Conservation (phyloP, 1,284 basidiomycete genomes). For the Sporisorium exsertum region DNA sequence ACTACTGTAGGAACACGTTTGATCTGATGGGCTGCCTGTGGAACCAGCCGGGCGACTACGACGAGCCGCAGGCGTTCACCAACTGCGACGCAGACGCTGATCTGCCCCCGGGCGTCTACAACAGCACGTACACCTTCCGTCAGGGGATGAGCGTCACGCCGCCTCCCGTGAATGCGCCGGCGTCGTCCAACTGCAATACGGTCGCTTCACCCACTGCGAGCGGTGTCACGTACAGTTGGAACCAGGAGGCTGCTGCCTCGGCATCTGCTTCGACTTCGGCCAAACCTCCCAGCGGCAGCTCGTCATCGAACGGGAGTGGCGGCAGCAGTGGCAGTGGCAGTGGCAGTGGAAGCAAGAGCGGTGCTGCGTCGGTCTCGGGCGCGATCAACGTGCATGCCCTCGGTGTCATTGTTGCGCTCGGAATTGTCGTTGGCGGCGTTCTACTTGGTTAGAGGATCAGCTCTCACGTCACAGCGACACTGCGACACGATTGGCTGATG, state of each 20-base stretch:
- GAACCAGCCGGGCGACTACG: slow-evolving; percentile 56
- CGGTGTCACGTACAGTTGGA: slow-evolving; percentile 64
- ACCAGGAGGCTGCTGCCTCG: slow-evolving; percentile 36
- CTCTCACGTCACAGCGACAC: not conserved
- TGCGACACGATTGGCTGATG: not conserved
- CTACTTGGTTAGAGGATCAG: slow-evolving; percentile 11
- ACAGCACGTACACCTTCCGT: slow-evolving; percentile 56
- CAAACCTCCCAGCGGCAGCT: slow-evolving; percentile 3
- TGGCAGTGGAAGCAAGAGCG: slow-evolving; percentile 21
- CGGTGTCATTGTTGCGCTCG: slow-evolving; percentile 19
- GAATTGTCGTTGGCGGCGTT: slow-evolving; percentile 20
- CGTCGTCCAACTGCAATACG: slow-evolving; percentile 54
- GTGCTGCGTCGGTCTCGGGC: slow-evolving; percentile 14
- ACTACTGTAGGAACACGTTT: slow-evolving; percentile 59
- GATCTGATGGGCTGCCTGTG: slow-evolving; percentile 62
- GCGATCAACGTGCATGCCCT: slow-evolving; percentile 15
- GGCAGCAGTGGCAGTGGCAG: not conserved
- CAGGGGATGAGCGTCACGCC: slow-evolving; percentile 59
- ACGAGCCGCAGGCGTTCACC: slow-evolving; percentile 53
- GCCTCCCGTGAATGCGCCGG: slow-evolving; percentile 46
- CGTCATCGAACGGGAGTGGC: slow-evolving; percentile 5
- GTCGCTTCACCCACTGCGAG: slow-evolving; percentile 49
- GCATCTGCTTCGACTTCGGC: slow-evolving; percentile 9
- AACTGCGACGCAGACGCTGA: slow-evolving; percentile 60
- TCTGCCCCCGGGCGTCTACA: slow-evolving; percentile 58